Evolutionary conservation across 805 yeast genomes (phyloP).

Genomic region (Pichia nakasei): DNA sequence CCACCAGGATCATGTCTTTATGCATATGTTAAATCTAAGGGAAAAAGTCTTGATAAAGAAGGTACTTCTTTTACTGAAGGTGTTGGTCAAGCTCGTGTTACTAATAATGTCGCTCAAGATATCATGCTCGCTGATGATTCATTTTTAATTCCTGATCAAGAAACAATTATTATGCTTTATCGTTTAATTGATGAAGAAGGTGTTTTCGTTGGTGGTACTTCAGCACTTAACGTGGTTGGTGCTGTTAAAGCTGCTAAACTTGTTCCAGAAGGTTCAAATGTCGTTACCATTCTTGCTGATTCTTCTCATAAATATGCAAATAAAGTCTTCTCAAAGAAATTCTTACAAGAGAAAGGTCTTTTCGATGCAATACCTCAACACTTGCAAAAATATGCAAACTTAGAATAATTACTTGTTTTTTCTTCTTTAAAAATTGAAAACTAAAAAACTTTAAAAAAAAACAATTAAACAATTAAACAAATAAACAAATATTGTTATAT

Average conservation of each 20-base stretch:
- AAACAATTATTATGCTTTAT: constrained; percentile 77
- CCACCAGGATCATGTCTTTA: constrained; percentile 90
- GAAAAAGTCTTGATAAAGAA: constrained; percentile 55
- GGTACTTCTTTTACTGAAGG: constrained; percentile 94
- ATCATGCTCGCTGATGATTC: constrained; percentile 74
- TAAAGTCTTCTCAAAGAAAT: constrained; percentile 63
- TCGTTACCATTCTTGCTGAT: constrained; percentile 85
- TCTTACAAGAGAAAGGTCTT: constrained; percentile 67
- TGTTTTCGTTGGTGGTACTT: constrained; percentile 81
- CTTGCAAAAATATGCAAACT: constrained; percentile 57
- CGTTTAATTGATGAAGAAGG: constrained; percentile 85
- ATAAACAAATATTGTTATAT: neutral
- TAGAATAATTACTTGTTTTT: constrained; percentile 23
- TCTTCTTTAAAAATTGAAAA: neutral
- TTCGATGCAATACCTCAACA: constrained; percentile 60
- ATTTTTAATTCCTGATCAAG: constrained; percentile 65
- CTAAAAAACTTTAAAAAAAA: neutral
- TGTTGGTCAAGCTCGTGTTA: constrained; percentile 91
- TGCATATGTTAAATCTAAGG: constrained; percentile 65
- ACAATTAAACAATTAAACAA: neutral
- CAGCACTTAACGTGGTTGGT: constrained; percentile 85
- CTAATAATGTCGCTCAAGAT: constrained; percentile 70
- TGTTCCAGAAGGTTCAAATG: constrained; percentile 70
- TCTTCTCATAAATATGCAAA: constrained; percentile 86
- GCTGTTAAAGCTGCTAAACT: constrained; percentile 68